Conservation (phyloP, 2,329 filamentous ascomycete genomes). For the Septoria linicola region DNA sequence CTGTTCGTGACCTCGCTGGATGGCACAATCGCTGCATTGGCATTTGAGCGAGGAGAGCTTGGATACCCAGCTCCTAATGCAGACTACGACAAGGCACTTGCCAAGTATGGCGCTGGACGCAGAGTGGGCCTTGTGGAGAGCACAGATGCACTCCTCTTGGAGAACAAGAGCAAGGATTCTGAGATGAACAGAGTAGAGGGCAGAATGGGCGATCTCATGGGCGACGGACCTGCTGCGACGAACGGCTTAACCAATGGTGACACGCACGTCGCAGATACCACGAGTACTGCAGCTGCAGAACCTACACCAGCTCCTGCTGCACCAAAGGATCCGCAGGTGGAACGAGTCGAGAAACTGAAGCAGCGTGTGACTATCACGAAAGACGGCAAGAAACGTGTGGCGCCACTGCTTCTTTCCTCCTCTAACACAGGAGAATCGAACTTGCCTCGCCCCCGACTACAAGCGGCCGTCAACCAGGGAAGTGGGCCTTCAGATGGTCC, state of each 20-base stretch:
- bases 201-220: conserved; percentile 98
- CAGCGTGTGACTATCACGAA: conserved; percentile 92
- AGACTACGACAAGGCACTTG: conserved; percentile 88
- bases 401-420: conserved; percentile 80
- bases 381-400: conserved; percentile 94
- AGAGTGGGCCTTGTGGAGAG: conserved; percentile 92
- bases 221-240: conserved; percentile 64
- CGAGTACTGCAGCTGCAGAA: conserved; percentile 26
- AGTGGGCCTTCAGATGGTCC: conserved; percentile 46
- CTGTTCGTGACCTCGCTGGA: conserved; percentile 86
- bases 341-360: conserved; percentile 70
- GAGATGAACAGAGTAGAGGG: conserved; percentile 89
- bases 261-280: conserved; percentile 46
- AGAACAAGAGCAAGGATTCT: conserved; percentile 82
- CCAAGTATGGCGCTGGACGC: conserved; percentile 86
- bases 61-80: conserved; percentile 82
- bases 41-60: conserved; percentile 83
- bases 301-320: conserved; percentile 41
- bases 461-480: conserved; percentile 66
- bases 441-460: conserved; percentile 81
- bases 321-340: conserved; percentile 54
- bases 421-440: conserved; percentile 85
- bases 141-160: conserved; percentile 79
- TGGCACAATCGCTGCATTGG: conserved; percentile 76
- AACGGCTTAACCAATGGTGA: conserved; percentile 44